Evolutionary conservation across 2,329 filamentous ascomycete genomes (phyloP), one percentile per base, ranked within the genome.

Genomic region (Botrytis aclada): DNA sequence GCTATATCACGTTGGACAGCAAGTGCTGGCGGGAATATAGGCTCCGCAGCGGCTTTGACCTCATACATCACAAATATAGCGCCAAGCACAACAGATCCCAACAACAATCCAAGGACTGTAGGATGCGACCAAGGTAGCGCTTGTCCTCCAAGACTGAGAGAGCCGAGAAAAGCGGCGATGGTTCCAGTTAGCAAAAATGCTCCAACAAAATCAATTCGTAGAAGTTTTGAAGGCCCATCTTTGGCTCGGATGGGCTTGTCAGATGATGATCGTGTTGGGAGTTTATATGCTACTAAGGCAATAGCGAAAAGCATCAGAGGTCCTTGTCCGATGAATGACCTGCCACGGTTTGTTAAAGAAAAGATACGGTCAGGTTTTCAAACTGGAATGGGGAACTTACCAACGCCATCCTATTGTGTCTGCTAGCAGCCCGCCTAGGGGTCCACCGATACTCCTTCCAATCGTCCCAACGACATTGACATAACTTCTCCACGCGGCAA

Each of bases 331-430:
- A 93, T 81, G 79, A 96, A 95, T 0, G 92, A 87, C 90, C 88
- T 89, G 34, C 14, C 25, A 43, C 14, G 2, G 5, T 14, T 43
- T 20, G 37, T 67, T 47, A 67, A 32, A 47, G 22, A 60, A 56
- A 32, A 18, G 10, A 41, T 29, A 67, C 10, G 10, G 25, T 20
- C 14, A 14, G 25, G n/a, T 22, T 32, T 16, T 41, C 16, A 22
- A 39, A n/a, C 43, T 25, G 22, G 32, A 47, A 37, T 37, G 25
- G 29, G 60, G 37, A 51, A 79, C 84, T 79, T 82, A 89, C 90
- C 91, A 94, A 76, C 92, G 84, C 92, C 92, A 94, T 47, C 92
- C 91, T 69, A 94, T 86, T 7, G 85, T 88, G 80, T 94, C 92
- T 0, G 91, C 88, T n/a, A 94, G 81, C 10, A 93, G 80, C 3